Percentiles rank a stretch among this genome's conserved stretches.
These are phyloP conservation scores for Ganoderma boninense DNA, from an alignment of 1,284 basidiomycete species.

Conservation along the genomic window DNA sequence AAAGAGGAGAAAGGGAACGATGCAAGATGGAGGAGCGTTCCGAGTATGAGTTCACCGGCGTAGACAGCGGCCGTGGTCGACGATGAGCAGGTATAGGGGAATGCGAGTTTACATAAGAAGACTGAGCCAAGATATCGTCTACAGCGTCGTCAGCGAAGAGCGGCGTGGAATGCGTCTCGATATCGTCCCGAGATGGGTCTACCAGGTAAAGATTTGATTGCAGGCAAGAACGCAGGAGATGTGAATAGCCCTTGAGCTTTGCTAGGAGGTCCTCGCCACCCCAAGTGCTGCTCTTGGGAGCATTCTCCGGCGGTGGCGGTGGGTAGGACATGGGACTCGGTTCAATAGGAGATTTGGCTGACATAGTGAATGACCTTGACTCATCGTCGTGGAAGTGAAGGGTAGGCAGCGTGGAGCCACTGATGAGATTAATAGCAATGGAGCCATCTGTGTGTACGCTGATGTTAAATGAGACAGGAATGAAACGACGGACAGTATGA, in stretches of 20 bases:
- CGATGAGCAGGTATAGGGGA: constrained; percentile 87
- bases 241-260: constrained; percentile 73
- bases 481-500: constrained; percentile 22
- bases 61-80: constrained; percentile 71
- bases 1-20: constrained; percentile 65
- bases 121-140: constrained; percentile 82
- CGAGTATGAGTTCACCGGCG: constrained; percentile 65
- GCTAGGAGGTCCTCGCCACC: constrained; percentile 88
- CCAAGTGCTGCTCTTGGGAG: constrained; percentile 61
- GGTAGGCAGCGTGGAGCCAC: constrained; percentile 89
- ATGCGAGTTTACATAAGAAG: constrained; percentile 77
- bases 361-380: constrained; percentile 76
- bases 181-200: constrained; percentile 90
- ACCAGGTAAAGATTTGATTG: constrained; percentile 89
- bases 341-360: constrained; percentile 50
- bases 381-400: constrained; percentile 98
- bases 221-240: constrained; percentile 81
- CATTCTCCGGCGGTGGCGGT: constrained; percentile 60
- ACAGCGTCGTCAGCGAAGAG: constrained; percentile 84
- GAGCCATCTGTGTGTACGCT: constrained; percentile 63
- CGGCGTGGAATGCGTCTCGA: constrained; percentile 88
- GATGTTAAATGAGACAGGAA: constrained; percentile 2
- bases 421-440: constrained; percentile 85
- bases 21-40: constrained; percentile 80
- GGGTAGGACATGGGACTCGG: constrained; percentile 63